Conservation (phyloP, 208 protist genomes). For the Leishmania lainsoni region DNA sequence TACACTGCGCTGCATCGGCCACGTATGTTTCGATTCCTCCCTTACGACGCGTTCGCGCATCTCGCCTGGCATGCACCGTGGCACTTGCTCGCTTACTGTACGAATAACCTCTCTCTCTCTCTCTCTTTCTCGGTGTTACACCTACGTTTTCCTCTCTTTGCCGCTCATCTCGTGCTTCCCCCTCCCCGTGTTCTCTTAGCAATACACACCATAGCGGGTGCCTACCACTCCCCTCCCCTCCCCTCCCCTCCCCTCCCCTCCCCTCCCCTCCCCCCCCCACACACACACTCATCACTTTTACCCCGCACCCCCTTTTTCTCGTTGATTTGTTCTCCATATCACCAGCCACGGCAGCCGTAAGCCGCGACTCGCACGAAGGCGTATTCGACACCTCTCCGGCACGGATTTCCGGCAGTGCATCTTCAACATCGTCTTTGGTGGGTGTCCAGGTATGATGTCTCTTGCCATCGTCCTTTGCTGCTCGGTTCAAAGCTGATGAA, state of each 20-base stretch:
- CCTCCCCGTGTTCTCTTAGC: neutral
- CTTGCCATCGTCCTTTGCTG: too few species aligned
- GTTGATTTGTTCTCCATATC: too few species aligned
- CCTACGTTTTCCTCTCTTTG: neutral
- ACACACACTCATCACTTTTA: too few species aligned
- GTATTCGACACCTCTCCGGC: too few species aligned
- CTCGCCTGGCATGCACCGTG: neutral
- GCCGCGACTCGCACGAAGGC: too few species aligned
- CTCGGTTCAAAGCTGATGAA: too few species aligned
- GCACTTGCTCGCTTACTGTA: neutral
- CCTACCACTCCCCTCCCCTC: neutral
- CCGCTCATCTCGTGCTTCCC: neutral
- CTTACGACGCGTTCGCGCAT: neutral
- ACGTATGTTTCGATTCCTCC: neutral
- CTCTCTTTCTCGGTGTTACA: neutral
- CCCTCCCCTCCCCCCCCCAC: too few species aligned
- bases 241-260: neutral
- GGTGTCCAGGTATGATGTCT: too few species aligned
- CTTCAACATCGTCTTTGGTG: too few species aligned
- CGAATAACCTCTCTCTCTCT: neutral
- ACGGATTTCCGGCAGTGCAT: too few species aligned
- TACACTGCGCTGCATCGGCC: neutral
- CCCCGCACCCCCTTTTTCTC: too few species aligned
- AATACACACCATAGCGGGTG: neutral
- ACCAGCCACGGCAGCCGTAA: too few species aligned